Base-by-base conservation (phyloP, 768 basidiomycete species). In the Mrakia gelida region DNA sequence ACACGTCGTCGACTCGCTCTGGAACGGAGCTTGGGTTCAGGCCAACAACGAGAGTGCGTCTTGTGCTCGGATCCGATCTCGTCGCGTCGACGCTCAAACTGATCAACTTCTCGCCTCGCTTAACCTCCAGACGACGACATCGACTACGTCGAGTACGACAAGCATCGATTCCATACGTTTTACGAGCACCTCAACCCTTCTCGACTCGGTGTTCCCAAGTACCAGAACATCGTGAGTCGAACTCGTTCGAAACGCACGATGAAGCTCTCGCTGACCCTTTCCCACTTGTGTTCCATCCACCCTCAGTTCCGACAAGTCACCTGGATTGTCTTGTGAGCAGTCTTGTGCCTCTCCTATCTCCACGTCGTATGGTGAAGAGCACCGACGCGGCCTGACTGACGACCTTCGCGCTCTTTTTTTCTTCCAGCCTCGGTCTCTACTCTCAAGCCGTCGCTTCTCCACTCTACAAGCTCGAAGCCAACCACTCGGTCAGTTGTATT, bases 1-100 rank as follows among this genome's bases (percentile, higher is more conserved):
- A 83, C 88, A 91, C 82, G 94, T 95, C 18, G 90, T 95, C 59
- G 89, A 89, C 81, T 87, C 89, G 0, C 86, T 98, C 26, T 96
- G 95, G 94, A 87, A 85, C 15, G 95, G 95, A 23, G 89, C 91
- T 28, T 87, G 93, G 77, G 87, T 96, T 4, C 95, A 95, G 83
- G 87, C 38, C 77, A 90, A 92, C 80, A 91, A 91, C 79, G 89
- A 89, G 3, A 59, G 59, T 59, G 26, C 2, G 59, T 52, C 49
- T 4, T 52, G 3, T 13, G n/a, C n/a, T n/a, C n/a, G n/a, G n/a
- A n/a, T n/a, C n/a, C n/a, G n/a, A n/a, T 5, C 49, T 52, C 49
- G 49, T 52, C 49, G 59, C 59, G 59, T 59, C 59, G 59, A 28
- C 5, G 7, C 15, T 45, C 15, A 15, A 45, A 45, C 59, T 26